Evolutionary conservation across 2,329 filamentous ascomycete genomes (phyloP), one percentile per base, ranked within the genome.

Genomic region (Berkeleyomyces rouxiae): DNA sequence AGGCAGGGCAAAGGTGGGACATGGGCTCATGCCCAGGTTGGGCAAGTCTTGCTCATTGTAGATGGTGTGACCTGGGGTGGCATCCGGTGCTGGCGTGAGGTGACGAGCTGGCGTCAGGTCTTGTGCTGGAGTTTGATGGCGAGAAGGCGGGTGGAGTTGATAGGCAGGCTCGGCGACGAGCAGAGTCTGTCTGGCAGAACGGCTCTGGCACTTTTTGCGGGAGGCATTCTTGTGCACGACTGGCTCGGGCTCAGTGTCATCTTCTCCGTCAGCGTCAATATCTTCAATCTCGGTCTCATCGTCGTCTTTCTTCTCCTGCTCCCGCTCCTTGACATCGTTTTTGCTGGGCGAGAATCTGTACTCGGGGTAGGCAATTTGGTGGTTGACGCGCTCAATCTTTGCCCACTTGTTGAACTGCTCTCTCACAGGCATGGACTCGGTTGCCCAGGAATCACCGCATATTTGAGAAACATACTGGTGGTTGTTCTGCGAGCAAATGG

Each of bases 401-500:
- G 93, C 89, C 76, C 88, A 85, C 13, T 83, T 77, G 70, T 87
- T 88, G 76, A 90, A 99, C 68, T 86, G 79, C 23, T 85, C 81
- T 62, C 86, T 83, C 64, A 96, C 73, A 51, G 82, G 78, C n/a
- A 82, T 75, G 0, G 88, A 79, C 72, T 97, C 93, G 68, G 90
- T 74, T 4, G 83, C 82, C 93, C 93, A 99, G 69, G 88, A 92
- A 62, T 83, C 78, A 37, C 91, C 93, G 63, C 89, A 90, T n/a
- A 93, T 83, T 55, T 85, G 83, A 1, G 92, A 97, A 36, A 97
- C 87, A 43, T 93, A 78, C 72, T 99, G 92, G 72, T 99, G 92
- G 74, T 97, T 96, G 72, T 93, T 92, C 69, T 93, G 84, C 11
- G 82, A 77, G 68, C 87, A 88, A 78, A 85, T 88, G 60, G 82